A percentile compares a stretch with the other conserved stretches of the same genome.
Conservation (phyloP, 1,139 yeast species). For the Zygotorulaspora mrakii region DNA sequence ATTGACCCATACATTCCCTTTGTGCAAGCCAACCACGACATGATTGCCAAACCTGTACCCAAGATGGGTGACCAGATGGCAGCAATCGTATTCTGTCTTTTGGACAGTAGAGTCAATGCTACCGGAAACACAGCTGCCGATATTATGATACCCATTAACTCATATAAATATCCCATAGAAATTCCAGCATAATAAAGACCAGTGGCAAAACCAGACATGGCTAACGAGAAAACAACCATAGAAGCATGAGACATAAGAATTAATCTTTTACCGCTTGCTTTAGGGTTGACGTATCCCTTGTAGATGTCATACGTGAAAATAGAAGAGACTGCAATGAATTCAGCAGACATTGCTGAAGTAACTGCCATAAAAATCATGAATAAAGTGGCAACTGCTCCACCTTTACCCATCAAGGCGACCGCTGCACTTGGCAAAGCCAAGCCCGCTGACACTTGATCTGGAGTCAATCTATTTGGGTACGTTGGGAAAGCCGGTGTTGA, state of each 20-base stretch:
- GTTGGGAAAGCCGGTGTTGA: conserved; percentile 68
- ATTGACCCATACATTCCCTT: conserved; percentile 50
- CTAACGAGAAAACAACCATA: conserved; percentile 61
- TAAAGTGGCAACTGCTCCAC: conserved; percentile 80
- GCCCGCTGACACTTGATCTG: conserved; percentile 74
- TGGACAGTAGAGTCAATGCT: conserved; percentile 66
- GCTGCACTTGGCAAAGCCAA: conserved; percentile 85
- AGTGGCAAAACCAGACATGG: conserved; percentile 77
- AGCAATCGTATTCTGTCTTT: conserved; percentile 58
- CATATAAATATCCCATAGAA: conserved; percentile 81
- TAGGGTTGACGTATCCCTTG: conserved; percentile 73
- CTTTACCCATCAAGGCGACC: conserved; percentile 74
- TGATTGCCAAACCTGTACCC: conserved; percentile 58
- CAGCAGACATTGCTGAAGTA: conserved; percentile 81
- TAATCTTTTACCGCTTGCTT: conserved; percentile 67
- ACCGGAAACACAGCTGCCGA: conserved; percentile 84
- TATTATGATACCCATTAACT: conserved; percentile 82
- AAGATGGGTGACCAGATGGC: conserved; percentile 59
- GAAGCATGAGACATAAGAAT: conserved; percentile 64
- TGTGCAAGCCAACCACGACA: conserved; percentile 64
- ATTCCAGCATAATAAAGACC: conserved; percentile 80
- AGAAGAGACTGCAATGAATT: conserved; percentile 81
- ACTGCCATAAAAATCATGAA: conserved; percentile 79
- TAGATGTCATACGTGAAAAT: conserved; percentile 81
- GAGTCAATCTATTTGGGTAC: conserved; percentile 60